These are phyloP conservation scores for Piper longum DNA, from an alignment of 164 flowering plant genomes.

Conservation along the genomic window DNA sequence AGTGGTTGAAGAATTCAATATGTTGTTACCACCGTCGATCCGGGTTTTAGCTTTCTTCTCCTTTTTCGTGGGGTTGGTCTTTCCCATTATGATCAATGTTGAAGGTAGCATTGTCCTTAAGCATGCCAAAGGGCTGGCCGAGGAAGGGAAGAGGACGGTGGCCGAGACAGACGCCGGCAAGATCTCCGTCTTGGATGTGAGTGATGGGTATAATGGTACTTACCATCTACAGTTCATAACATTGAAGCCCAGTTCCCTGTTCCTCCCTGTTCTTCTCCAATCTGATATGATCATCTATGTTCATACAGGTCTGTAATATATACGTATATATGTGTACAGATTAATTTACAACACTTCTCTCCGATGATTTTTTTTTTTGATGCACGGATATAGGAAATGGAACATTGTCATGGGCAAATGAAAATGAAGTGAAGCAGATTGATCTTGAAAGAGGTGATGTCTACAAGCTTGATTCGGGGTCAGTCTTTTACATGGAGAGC, in stretches of 20 bases:
- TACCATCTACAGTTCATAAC: constrained; percentile 36
- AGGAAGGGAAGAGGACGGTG: constrained; percentile 24
- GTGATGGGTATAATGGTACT: constrained; percentile 25
- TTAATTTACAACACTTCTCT: not conserved
- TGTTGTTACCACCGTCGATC: not conserved
- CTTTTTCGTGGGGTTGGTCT: not conserved
- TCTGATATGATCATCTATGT: not conserved
- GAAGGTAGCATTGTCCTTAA: not conserved
- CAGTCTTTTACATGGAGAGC: constrained; percentile 52
- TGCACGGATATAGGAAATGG: not conserved
- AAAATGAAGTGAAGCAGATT: constrained; percentile 10
- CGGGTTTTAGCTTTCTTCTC: not conserved
- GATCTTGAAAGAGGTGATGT: constrained; percentile 42
- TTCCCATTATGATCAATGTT: not conserved
- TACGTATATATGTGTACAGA: not conserved
- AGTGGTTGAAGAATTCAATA: too few species aligned
- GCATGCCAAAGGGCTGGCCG: constrained; percentile 19
- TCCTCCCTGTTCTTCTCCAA: not conserved
- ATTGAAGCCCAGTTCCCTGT: not conserved
- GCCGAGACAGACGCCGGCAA: constrained; percentile 45
- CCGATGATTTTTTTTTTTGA: not conserved
- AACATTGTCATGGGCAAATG: not conserved
- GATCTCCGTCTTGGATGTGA: constrained; percentile 39
- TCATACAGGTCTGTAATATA: not conserved
- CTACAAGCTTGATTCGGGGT: constrained; percentile 37